Percentiles rank a stretch among this genome's conserved stretches.
These are phyloP conservation scores for Malassezia yamatoensis DNA, from an alignment of 1,284 basidiomycete genomes.

Conservation along the genomic window DNA sequence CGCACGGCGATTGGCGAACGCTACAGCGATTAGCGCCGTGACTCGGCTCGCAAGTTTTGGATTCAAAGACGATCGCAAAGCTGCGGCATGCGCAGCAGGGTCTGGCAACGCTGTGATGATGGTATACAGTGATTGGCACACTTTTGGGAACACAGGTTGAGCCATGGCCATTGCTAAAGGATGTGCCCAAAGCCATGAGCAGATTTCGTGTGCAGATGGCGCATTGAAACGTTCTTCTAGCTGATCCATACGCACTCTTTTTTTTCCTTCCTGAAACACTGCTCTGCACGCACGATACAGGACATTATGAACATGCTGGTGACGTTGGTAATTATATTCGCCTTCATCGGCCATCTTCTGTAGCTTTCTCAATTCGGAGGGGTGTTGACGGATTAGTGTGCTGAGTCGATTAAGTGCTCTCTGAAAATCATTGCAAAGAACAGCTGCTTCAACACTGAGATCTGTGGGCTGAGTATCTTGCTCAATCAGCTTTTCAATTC, in stretches of 20 bases:
- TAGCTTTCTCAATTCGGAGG: background rate
- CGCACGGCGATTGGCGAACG: conserved; percentile 14
- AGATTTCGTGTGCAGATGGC: background rate
- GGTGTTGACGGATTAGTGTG: background rate
- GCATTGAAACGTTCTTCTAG: background rate
- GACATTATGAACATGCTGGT: background rate
- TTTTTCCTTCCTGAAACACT: background rate
- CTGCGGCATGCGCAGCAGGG: background rate
- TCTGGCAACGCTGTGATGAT: conserved; percentile 2
- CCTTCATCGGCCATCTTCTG: background rate
- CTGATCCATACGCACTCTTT: background rate
- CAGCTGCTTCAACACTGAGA: background rate
- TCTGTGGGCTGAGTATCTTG: background rate
- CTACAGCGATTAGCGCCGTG: conserved; percentile 1
- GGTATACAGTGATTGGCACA: conserved; percentile 11
- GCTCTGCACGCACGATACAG: background rate
- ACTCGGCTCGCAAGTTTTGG: background rate
- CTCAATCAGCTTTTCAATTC: background rate
- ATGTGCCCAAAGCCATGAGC: conserved; percentile 4
- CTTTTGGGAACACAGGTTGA: conserved; percentile 15
- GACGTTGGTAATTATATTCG: background rate
- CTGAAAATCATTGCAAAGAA: background rate
- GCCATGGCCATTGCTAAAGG: conserved; percentile 11
- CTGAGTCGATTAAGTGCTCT: background rate
- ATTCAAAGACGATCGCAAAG: background rate